These are phyloP conservation scores for Leccinum boreale DNA, from an alignment of 768 basidiomycete species.

Conservation along the genomic window DNA sequence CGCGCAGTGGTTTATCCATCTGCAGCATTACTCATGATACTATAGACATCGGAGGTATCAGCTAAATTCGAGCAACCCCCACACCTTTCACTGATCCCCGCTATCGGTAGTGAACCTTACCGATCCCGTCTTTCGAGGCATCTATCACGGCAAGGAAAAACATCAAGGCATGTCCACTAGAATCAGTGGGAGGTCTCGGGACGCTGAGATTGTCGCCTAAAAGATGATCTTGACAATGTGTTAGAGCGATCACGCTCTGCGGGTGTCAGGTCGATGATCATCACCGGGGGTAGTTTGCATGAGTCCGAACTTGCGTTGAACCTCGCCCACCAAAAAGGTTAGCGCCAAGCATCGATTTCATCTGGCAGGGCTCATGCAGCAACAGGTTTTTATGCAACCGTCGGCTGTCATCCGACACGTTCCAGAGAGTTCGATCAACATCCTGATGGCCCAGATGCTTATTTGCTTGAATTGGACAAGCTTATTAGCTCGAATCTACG, in stretches of 20 bases:
- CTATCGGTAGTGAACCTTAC: conserved; percentile 45
- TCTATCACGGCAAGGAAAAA: conserved; percentile 46
- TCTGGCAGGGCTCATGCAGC: background rate
- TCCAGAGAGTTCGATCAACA: conserved; percentile 62
- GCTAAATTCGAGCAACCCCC: background rate
- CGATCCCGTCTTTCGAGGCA: conserved; percentile 55
- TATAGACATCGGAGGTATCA: conserved; percentile 40
- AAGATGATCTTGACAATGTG: conserved; percentile 64
- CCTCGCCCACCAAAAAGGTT: conserved; percentile 59
- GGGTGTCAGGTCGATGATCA: conserved; percentile 67
- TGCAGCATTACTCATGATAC: background rate
- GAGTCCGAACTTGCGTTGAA: conserved; percentile 60
- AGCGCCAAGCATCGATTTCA: conserved; percentile 1
- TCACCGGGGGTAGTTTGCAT: conserved; percentile 69
- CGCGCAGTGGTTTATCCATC: background rate
- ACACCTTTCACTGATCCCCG: background rate
- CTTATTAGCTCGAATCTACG: conserved; percentile 48
- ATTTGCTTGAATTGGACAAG: conserved; percentile 55
- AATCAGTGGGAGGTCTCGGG: background rate
- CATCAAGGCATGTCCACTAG: conserved; percentile 41
- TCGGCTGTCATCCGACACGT: conserved; percentile 80
- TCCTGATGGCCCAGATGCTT: conserved; percentile 54
- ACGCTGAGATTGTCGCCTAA: background rate
- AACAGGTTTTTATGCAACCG: conserved; percentile 65
- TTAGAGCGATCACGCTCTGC: conserved; percentile 52